A percentile compares a stretch with the other conserved stretches of the same genome.
These are phyloP conservation scores for Calonectria crousiana DNA, from an alignment of 2,329 filamentous ascomycete species.

Conservation along the genomic window DNA sequence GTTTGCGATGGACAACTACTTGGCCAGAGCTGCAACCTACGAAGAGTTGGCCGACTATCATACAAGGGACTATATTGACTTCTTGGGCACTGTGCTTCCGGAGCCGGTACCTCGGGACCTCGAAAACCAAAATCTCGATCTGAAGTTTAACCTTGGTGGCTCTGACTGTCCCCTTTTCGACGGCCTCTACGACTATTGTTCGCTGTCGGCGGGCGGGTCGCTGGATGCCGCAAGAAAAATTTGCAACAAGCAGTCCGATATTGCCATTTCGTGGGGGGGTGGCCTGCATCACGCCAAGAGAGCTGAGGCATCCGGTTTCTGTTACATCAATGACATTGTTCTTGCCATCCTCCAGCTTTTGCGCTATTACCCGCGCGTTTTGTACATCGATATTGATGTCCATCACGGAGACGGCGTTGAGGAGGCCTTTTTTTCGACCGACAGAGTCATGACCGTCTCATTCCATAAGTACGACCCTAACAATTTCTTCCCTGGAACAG, in stretches of 20 bases:
- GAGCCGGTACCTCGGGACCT: slow-evolving; percentile 74
- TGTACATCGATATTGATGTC: slow-evolving; percentile 96
- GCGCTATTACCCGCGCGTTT: slow-evolving; percentile 82
- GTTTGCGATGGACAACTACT: slow-evolving; percentile 95
- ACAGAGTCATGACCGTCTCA: slow-evolving; percentile 91
- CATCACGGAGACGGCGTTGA: slow-evolving; percentile 94
- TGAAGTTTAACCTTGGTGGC: slow-evolving; percentile 86
- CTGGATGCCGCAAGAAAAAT: slow-evolving; percentile 93
- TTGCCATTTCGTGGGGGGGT: slow-evolving; percentile 97
- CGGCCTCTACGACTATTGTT: slow-evolving; percentile 94
- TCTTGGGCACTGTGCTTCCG: slow-evolving; percentile 79
- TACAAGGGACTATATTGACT: slow-evolving; percentile 89
- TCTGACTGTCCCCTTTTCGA: slow-evolving; percentile 98
- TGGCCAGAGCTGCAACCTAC: slow-evolving; percentile 84
- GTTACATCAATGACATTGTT: slow-evolving; percentile 99
- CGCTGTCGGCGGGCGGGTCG: slow-evolving; percentile 90
- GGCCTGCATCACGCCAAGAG: slow-evolving; percentile 97
- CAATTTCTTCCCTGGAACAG: slow-evolving; percentile 91
- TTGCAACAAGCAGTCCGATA: slow-evolving; percentile 87
- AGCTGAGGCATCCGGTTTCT: slow-evolving; percentile 93
- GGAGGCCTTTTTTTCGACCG: slow-evolving; percentile 90
- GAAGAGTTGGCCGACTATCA: slow-evolving; percentile 92
- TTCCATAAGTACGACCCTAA: slow-evolving; percentile 95
- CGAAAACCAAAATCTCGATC: slow-evolving; percentile 71
- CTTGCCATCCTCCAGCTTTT: slow-evolving; percentile 91